Conservation (phyloP, 768 basidiomycete genomes). For the Boletus insuetus region DNA sequence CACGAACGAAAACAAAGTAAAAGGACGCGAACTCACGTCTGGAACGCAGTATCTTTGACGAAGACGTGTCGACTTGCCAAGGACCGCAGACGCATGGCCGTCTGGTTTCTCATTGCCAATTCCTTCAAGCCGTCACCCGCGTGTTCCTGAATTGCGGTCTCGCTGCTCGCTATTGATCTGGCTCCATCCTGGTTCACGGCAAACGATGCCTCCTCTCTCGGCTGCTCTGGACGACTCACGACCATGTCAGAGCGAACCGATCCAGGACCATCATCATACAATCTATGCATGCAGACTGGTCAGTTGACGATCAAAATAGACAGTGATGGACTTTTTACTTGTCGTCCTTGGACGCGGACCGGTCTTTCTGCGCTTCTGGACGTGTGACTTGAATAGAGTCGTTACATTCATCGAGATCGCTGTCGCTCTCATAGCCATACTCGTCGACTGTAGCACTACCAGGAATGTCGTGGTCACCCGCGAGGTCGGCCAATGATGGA, state of each 20-base stretch:
- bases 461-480: background rate
- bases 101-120: background rate
- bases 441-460: background rate
- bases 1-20: no score
- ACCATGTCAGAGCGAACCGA: constrained; percentile 15
- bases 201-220: background rate
- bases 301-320: background rate
- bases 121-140: background rate
- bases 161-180: background rate
- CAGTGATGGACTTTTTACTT: no score
- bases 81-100: constrained; percentile 3
- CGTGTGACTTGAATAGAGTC: no score
- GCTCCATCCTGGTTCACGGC: background rate
- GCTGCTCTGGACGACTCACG: constrained; percentile 6
- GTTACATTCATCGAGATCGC: background rate
- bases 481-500: background rate
- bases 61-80: constrained; percentile 24
- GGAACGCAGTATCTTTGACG: constrained; percentile 29
- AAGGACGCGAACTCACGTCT: constrained; percentile 17
- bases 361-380: no score
- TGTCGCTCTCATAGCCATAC: background rate
- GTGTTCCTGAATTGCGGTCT: background rate
- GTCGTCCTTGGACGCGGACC: no score
- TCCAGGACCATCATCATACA: constrained; percentile 3
- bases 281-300: background rate